A percentile compares a stretch with the other conserved stretches of the same genome.
phyloP scores from a whole-genome alignment of 441 rosid species.

The Syzygium syzygioides region DNA sequence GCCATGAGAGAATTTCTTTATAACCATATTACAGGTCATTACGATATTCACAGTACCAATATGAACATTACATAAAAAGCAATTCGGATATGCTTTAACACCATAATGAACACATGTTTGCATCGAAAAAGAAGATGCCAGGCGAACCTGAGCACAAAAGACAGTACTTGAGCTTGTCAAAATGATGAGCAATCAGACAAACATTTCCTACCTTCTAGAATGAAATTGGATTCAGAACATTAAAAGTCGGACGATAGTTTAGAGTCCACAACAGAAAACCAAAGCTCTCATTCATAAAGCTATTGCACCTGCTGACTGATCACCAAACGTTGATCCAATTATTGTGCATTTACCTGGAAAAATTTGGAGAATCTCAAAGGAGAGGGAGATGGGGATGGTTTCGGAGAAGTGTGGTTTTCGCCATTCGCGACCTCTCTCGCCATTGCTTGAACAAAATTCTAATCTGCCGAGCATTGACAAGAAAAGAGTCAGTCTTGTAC shows the following conservation, averaged over 20 bases:
- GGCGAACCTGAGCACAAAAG: background rate
- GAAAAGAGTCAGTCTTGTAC: background rate
- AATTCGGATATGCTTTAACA: background rate
- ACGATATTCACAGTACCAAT: background rate
- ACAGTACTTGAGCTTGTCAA: background rate
- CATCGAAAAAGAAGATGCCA: background rate
- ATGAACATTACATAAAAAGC: background rate
- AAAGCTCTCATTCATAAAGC: background rate
- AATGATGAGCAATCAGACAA: background rate
- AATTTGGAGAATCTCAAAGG: constrained; percentile 90
- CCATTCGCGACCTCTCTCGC: constrained; percentile 47
- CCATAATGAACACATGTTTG: background rate
- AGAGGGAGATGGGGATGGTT: constrained; percentile 85
- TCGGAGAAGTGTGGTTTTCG: constrained; percentile 43
- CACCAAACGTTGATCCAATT: background rate
- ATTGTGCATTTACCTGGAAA: constrained; percentile 48
- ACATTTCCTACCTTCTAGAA: background rate
- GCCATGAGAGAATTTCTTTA: constrained; percentile 10
- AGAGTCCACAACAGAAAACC: background rate
- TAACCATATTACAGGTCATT: background rate
- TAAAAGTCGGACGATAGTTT: background rate
- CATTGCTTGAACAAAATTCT: constrained; percentile 47
- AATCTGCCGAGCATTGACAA: background rate
- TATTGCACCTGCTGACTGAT: background rate
- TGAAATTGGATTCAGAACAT: background rate